These are phyloP conservation scores for Hibiscus trionum DNA, from an alignment of 345 rosid species.

Conservation along the genomic window DNA sequence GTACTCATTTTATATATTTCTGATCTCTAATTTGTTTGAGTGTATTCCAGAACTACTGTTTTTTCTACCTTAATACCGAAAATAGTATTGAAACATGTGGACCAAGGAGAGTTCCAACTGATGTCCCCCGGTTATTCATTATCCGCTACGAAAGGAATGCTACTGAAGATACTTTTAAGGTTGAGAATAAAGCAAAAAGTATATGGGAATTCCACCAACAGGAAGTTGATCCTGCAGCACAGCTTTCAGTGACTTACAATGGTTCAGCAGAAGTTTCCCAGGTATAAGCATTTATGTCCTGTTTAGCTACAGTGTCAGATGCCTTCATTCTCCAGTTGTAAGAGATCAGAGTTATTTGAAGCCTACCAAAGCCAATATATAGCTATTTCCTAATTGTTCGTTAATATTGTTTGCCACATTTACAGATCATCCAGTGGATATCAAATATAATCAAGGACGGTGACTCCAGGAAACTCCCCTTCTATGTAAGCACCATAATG, in stretches of 20 bases:
- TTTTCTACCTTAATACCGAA: constrained; percentile 77
- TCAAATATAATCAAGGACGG: constrained; percentile 77
- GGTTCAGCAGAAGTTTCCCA: constrained; percentile 59
- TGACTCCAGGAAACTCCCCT: constrained; percentile 71
- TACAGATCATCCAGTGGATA: constrained; percentile 71
- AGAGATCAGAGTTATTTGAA: neutral
- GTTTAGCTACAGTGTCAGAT: neutral
- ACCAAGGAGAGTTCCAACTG: constrained; percentile 59
- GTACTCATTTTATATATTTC: neutral
- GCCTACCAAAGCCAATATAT: neutral
- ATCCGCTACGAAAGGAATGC: constrained; percentile 75
- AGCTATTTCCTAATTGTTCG: neutral
- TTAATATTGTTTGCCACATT: constrained; percentile 6
- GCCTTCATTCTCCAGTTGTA: neutral
- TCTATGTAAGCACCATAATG: constrained; percentile 46
- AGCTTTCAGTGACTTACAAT: constrained; percentile 82
- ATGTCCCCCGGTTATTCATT: constrained; percentile 71
- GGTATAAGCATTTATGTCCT: constrained; percentile 29
- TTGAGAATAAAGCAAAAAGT: constrained; percentile 41
- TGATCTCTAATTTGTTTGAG: neutral
- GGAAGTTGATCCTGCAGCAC: constrained; percentile 74
- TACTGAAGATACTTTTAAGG: constrained; percentile 35
- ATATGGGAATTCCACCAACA: constrained; percentile 48
- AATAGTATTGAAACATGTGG: constrained; percentile 85
- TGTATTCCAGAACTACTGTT: constrained; percentile 69